Conservation (phyloP, 148 eudicot species). For the Limonium bicolor region DNA sequence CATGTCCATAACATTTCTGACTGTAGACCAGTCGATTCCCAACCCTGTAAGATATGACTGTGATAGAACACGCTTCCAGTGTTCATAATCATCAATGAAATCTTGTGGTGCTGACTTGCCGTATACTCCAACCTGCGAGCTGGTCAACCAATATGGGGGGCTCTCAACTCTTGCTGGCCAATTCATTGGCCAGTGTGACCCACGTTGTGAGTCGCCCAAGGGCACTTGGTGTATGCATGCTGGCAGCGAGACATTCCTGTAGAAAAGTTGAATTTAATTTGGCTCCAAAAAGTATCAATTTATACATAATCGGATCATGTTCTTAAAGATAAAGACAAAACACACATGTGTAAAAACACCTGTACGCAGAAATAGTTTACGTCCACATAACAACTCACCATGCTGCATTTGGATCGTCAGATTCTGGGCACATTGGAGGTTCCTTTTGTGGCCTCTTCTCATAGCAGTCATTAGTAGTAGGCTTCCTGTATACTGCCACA, state of each 20-base stretch:
- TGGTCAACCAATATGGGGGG: constrained; percentile 52
- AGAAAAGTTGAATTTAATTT: neutral
- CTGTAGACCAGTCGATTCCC: constrained; percentile 53
- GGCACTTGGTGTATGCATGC: constrained; percentile 66
- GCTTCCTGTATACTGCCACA: constrained; percentile 54
- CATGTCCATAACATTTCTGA: constrained; percentile 83
- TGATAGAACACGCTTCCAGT: constrained; percentile 44
- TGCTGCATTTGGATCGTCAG: constrained; percentile 42
- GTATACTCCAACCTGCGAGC: constrained; percentile 42
- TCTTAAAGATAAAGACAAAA: too few species aligned
- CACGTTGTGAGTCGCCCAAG: constrained; percentile 31
- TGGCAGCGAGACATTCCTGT: constrained; percentile 43
- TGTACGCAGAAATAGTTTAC: too few species aligned
- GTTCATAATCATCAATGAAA: constrained; percentile 39
- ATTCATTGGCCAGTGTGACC: constrained; percentile 46
- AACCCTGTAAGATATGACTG: constrained; percentile 45
- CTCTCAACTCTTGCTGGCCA: constrained; percentile 51
- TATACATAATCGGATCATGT: too few species aligned
- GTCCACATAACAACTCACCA: too few species aligned
- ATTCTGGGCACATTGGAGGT: constrained; percentile 33
- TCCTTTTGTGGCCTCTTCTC: constrained; percentile 25
- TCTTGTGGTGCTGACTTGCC: constrained; percentile 59
- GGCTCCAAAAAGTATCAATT: neutral
- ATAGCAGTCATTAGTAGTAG: constrained; percentile 59
- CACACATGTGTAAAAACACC: too few species aligned